phyloP scores from a whole-genome alignment of 2,329 filamentous ascomycete genomes.

The Chaetomium sp. region DNA sequence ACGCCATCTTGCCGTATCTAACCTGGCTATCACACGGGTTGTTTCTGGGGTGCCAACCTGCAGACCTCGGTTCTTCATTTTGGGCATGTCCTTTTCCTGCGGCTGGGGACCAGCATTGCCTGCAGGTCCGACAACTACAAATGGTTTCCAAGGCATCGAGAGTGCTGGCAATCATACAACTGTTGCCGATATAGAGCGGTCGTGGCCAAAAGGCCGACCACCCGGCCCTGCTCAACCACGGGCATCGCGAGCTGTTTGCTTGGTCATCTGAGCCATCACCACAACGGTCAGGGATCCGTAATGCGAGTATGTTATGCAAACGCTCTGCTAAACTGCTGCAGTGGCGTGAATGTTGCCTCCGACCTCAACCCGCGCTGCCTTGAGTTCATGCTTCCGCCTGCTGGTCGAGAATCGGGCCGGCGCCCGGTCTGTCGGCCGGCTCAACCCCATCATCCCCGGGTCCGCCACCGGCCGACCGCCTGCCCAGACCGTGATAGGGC shows the following conservation, averaged over 20 bases:
- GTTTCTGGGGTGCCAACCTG: not conserved
- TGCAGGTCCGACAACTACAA: not conserved
- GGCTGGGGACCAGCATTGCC: not conserved
- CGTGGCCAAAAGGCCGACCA: not conserved
- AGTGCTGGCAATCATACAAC: constrained; percentile 5
- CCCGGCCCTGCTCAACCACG: not conserved
- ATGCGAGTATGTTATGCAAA: constrained; percentile 1
- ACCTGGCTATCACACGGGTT: not conserved
- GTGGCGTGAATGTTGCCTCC: not conserved
- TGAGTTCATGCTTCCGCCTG: not conserved
- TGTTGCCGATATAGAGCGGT: not conserved
- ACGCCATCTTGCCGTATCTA: not conserved
- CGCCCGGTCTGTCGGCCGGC: not conserved
- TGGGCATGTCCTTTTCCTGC: not conserved
- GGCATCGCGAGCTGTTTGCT: not conserved
- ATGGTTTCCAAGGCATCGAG: not conserved
- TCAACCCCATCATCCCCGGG: not conserved
- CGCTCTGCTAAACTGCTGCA: not conserved
- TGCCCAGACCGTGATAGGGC: not conserved
- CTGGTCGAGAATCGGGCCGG: not conserved
- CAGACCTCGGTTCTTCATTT: not conserved
- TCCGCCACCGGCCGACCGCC: constrained; percentile 16
- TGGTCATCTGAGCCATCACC: constrained; percentile 4
- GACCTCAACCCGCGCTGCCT: not conserved
- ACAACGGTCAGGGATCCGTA: not conserved